phyloP scores from a whole-genome alignment of 768 basidiomycete genomes.

The Leccinum longicurvipes region DNA sequence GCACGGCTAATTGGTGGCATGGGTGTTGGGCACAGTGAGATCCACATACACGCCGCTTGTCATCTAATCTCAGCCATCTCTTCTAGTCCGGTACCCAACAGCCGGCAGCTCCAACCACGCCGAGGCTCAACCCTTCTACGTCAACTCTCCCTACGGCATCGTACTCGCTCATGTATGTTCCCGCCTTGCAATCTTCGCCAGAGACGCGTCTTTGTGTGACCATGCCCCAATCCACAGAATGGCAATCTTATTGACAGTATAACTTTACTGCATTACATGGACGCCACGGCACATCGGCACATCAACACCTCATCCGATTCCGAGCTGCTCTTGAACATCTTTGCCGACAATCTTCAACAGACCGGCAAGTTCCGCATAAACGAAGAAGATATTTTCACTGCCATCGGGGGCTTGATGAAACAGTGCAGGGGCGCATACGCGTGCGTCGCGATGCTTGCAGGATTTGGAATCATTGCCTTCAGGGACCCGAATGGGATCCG shows the following conservation, averaged over 20 bases:
- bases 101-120: conserved; percentile 96
- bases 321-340: conserved; percentile 93
- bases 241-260: conserved; percentile 95
- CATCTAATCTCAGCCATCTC: conserved; percentile 10
- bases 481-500: conserved; percentile 97
- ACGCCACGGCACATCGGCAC: conserved; percentile 93
- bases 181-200: neutral
- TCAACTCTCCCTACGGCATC: conserved; percentile 99
- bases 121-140: conserved; percentile 99
- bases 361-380: conserved; percentile 99
- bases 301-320: conserved; percentile 99
- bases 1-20: conserved; percentile 83
- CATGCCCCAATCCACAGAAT: conserved; percentile 55
- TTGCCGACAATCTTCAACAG: conserved; percentile 96
- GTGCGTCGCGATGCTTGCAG: conserved; percentile 98
- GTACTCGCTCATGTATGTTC: conserved; percentile 89
- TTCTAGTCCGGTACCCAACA: conserved; percentile 91
- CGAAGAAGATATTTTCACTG: conserved; percentile 97
- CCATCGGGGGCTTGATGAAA: conserved; percentile 84
- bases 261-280: conserved; percentile 87
- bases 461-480: conserved; percentile 97
- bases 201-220: conserved; percentile 2
- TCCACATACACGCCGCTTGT: neutral
- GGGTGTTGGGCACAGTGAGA: conserved; percentile 95
- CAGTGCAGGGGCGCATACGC: conserved; percentile 93